Percentiles rank a stretch among this genome's conserved stretches.
These are phyloP conservation scores for Exophiala bonariae DNA, from an alignment of 2,329 filamentous ascomycete genomes.

Conservation along the genomic window DNA sequence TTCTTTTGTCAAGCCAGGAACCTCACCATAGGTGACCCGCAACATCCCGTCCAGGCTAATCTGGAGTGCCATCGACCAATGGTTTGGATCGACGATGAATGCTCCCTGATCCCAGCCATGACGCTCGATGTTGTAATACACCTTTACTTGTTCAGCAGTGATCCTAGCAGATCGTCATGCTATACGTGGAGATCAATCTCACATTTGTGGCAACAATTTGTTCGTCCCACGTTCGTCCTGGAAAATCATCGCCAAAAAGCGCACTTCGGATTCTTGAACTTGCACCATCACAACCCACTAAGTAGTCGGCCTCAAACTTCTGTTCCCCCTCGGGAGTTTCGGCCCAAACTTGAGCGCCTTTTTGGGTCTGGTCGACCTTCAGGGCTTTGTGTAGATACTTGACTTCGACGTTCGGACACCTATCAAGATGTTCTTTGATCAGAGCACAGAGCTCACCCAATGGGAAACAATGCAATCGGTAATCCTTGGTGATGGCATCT, in stretches of 20 bases:
- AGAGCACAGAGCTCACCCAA: constrained; percentile 44
- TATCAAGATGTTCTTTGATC: constrained; percentile 39
- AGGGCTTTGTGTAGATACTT: constrained; percentile 45
- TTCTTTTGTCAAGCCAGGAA: constrained; percentile 51
- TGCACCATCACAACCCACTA: constrained; percentile 47
- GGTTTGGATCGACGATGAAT: constrained; percentile 46
- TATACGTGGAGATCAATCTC: neutral
- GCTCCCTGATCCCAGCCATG: constrained; percentile 4
- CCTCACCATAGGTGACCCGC: constrained; percentile 64
- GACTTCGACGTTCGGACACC: constrained; percentile 35
- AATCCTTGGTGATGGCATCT: constrained; percentile 23
- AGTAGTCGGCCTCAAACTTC: constrained; percentile 34
- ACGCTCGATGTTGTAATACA: constrained; percentile 63
- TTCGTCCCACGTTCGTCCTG: constrained; percentile 9
- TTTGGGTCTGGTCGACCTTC: constrained; percentile 10
- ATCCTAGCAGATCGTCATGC: too few species aligned
- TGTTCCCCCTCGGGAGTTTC: constrained; percentile 9
- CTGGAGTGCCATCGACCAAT: constrained; percentile 63
- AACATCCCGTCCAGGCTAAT: constrained; percentile 61
- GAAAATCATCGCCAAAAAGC: constrained; percentile 15
- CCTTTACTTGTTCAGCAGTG: constrained; percentile 37
- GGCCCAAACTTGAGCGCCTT: constrained; percentile 3
- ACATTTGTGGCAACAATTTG: constrained; percentile 20
- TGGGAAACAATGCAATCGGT: constrained; percentile 44
- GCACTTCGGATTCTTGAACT: constrained; percentile 39